Conservation (phyloP, 2,329 filamentous ascomycete genomes). For the Karstenula rhodostoma region DNA sequence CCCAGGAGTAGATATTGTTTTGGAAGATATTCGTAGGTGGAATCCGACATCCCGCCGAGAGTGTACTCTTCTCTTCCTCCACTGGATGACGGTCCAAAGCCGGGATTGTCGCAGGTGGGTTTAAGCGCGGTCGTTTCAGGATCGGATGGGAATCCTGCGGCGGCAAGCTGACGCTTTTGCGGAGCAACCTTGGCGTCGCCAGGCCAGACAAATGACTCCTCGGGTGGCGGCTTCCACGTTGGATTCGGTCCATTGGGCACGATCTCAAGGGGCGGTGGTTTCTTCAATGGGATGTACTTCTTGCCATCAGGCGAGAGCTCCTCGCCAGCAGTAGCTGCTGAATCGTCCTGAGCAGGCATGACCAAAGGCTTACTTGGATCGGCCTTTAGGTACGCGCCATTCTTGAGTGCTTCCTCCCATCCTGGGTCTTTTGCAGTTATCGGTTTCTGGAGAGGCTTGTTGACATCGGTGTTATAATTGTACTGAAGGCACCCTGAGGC, state of each 20-base stretch:
- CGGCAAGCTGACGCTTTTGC: slow-evolving; percentile 35
- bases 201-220: slow-evolving; percentile 21
- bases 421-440: slow-evolving; percentile 17
- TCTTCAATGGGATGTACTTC: slow-evolving; percentile 42
- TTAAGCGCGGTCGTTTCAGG: slow-evolving; percentile 17
- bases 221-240: slow-evolving; percentile 21
- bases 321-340: slow-evolving; percentile 25
- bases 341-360: background rate
- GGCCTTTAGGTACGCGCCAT: slow-evolving; percentile 15
- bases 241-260: slow-evolving; percentile 27
- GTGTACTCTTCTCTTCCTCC: slow-evolving; percentile 55
- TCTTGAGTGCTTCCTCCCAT: slow-evolving; percentile 8
- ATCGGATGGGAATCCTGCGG: slow-evolving; percentile 26
- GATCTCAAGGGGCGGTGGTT: slow-evolving; percentile 41
- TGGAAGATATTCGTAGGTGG: slow-evolving; percentile 55
- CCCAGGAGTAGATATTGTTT: slow-evolving; percentile 59
- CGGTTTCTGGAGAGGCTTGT: slow-evolving; percentile 33
- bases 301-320: slow-evolving; percentile 38
- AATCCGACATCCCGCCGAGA: slow-evolving; percentile 52
- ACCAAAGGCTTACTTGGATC: slow-evolving; percentile 17
- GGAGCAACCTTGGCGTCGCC: slow-evolving; percentile 25
- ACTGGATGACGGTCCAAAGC: slow-evolving; percentile 60
- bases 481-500: slow-evolving; percentile 49
- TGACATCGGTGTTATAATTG: slow-evolving; percentile 31
- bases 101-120: slow-evolving; percentile 57